Evolutionary conservation across 345 rosid genomes (phyloP).

Genomic region (Cardiospermum halicacabum): DNA sequence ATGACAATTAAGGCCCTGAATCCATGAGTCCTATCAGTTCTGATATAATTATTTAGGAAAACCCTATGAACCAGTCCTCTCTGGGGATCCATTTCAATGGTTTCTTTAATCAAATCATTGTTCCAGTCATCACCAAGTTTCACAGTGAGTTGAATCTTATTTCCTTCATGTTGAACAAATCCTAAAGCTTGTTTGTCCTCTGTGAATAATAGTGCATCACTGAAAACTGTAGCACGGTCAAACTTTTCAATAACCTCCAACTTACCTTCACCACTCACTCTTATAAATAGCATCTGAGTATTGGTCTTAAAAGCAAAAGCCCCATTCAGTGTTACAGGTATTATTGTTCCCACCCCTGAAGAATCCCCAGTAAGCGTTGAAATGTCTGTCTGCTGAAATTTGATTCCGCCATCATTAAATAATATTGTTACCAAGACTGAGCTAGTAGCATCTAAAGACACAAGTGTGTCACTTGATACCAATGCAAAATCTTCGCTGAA

Average conservation of each 20-base stretch:
- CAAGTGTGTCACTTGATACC: constrained; percentile 62
- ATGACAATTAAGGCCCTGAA: constrained; percentile 93
- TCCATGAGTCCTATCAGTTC: constrained; percentile 92
- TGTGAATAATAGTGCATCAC: constrained; percentile 67
- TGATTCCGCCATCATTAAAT: constrained; percentile 51
- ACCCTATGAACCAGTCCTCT: constrained; percentile 82
- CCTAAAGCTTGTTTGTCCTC: constrained; percentile 71
- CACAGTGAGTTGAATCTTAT: constrained; percentile 62
- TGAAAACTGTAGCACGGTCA: constrained; percentile 53
- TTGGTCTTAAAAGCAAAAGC: constrained; percentile 54
- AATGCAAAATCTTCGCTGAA: constrained; percentile 55
- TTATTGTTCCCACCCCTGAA: constrained; percentile 47
- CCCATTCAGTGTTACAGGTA: constrained; percentile 49
- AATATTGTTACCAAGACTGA: constrained; percentile 51
- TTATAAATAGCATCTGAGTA: constrained; percentile 38
- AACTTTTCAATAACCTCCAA: constrained; percentile 66
- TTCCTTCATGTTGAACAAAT: constrained; percentile 52
- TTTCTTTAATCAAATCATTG: constrained; percentile 67
- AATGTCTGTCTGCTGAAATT: constrained; percentile 48
- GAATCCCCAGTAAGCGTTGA: constrained; percentile 50
- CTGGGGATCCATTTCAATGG: constrained; percentile 54
- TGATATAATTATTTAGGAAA: constrained; percentile 82
- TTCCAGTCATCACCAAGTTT: constrained; percentile 67
- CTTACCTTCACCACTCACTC: constrained; percentile 48
- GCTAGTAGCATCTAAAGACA: constrained; percentile 60